These are phyloP conservation scores for Fusarium sororula DNA, from an alignment of 2,329 filamentous ascomycete genomes.

Conservation along the genomic window DNA sequence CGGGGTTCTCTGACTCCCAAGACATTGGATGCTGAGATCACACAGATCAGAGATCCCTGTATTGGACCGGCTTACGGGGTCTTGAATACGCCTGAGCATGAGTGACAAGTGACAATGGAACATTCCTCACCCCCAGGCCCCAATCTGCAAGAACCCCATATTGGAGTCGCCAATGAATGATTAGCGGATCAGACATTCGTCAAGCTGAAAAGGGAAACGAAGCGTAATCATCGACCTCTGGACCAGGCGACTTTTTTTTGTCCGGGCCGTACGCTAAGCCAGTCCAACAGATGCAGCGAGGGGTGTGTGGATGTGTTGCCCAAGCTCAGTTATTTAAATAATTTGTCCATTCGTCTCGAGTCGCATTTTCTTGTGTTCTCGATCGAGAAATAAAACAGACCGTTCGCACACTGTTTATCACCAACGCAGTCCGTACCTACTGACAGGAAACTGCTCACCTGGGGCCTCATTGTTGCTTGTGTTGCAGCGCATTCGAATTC, in stretches of 20 bases:
- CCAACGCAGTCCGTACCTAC: background rate
- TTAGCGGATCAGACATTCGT: background rate
- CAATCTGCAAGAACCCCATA: background rate
- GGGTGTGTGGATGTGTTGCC: slow-evolving; percentile 5
- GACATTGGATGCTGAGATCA: background rate
- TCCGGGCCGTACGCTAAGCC: slow-evolving; percentile 17
- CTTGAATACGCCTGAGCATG: background rate
- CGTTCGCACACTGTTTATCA: background rate
- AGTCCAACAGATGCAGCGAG: slow-evolving; percentile 9
- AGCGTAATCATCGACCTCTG: background rate
- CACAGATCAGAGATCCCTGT: background rate
- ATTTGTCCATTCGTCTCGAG: slow-evolving; percentile 17
- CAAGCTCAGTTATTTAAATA: slow-evolving; percentile 28
- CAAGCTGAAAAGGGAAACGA: slow-evolving; percentile 17
- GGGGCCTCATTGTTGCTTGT: background rate
- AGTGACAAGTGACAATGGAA: background rate
- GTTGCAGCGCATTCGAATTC: background rate
- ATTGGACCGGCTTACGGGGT: background rate
- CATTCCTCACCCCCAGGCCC: background rate
- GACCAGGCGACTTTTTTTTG: slow-evolving; percentile 22
- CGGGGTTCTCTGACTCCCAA: background rate
- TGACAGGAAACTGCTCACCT: background rate
- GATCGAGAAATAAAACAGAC: slow-evolving; percentile 1
- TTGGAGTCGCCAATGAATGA: slow-evolving; percentile 5
- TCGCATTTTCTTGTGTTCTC: slow-evolving; percentile 12